A percentile compares a stretch with the other conserved stretches of the same genome.
Conservation (phyloP, 2,329 filamentous ascomycete genomes). For the Orbilia quercus region DNA sequence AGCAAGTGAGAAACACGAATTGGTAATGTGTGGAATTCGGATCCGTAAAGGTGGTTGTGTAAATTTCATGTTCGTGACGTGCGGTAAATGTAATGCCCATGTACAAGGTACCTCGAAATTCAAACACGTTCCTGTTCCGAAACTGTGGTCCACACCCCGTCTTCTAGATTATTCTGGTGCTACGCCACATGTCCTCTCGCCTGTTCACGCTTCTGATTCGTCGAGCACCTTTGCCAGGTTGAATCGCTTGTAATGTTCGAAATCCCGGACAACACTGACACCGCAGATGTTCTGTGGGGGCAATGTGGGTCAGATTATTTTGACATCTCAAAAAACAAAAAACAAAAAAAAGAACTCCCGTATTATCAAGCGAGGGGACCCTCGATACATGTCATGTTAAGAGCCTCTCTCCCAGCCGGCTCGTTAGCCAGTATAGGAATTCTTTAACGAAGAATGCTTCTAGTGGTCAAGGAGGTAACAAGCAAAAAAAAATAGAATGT, state of each 20-base stretch:
- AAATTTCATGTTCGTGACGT: slow-evolving; percentile 33
- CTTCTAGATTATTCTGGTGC: slow-evolving; percentile 57
- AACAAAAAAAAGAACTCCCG: slow-evolving; percentile 22
- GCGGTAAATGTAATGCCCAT: slow-evolving; percentile 44
- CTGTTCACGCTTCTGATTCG: slow-evolving; percentile 65
- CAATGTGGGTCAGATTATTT: slow-evolving; percentile 52
- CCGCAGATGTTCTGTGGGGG: slow-evolving; percentile 75
- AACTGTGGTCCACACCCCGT: slow-evolving; percentile 52
- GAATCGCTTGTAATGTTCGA: slow-evolving; percentile 78
- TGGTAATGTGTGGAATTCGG: slow-evolving; percentile 43
- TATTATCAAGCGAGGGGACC: slow-evolving; percentile 47
- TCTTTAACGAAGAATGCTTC: slow-evolving; percentile 43
- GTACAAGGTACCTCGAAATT: slow-evolving; percentile 34
- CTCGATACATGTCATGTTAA: slow-evolving; percentile 5
- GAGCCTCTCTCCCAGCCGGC: slow-evolving; percentile 14
- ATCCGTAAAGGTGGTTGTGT: slow-evolving; percentile 29
- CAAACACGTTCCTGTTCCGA: slow-evolving; percentile 55
- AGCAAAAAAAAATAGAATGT: slow-evolving; percentile 47
- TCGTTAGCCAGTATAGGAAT: slow-evolving; percentile 20
- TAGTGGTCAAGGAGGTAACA: slow-evolving; percentile 14
- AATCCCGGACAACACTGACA: slow-evolving; percentile 82
- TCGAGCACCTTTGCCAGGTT: slow-evolving; percentile 69
- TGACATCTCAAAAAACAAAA: slow-evolving; percentile 34
- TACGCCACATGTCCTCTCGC: slow-evolving; percentile 54
- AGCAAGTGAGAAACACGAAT: slow-evolving; percentile 38